Base-by-base conservation (phyloP, 352 stramenopile genomes). In the Blastocystis sp. region DNA sequence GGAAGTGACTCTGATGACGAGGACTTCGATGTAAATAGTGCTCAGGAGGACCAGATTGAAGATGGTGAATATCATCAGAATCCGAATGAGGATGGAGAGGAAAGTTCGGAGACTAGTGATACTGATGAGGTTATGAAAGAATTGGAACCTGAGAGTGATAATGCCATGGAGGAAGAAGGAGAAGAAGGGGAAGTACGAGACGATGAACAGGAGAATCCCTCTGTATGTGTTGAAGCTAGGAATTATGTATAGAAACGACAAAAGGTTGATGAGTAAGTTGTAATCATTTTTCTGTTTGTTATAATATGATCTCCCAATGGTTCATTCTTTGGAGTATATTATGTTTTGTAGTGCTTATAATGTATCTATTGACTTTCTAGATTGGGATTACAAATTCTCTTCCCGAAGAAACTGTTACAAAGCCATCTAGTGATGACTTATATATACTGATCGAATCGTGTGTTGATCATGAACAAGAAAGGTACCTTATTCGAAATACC, bases 1-100 rank as follows among this genome's bases (percentile, higher is more conserved):
- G 94, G 95, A 53, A 95, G 96, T 66, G 95, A 97, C 92, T 97
- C 94, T 2, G 91, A 94, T 60, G 93, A 95, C 81, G 93, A 95
- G 90, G 95, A 98, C 92, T 98, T 90, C 35, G 92, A 91, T 44
- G 27, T 94, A 90, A 94, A 97, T 77, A 96, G 96, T 91, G 95
- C 92, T 30, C 93, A 95, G 48, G 93, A 95, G 64, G 93, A 92
- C 66, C 92, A 95, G 37, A 95, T 92, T 87, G 93, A 93, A 24
- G 92, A 93, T 51, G 93, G 95, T 24, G 93, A 94, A 53, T 93
- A 91, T 22, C 90, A 96, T n/a, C 93, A 94, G 19, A 93, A 93
- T n/a, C 90, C 89, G 0, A 91, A 87, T 1, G 91, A 91, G 6
- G 93, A 93, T 70, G 91, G 93, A 40, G 92, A 92, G 75, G 64